These are phyloP conservation scores for sweet orange (Citrus sinensis) DNA, from an alignment of 345 rosid genomes.

Conservation along the genomic window DNA sequence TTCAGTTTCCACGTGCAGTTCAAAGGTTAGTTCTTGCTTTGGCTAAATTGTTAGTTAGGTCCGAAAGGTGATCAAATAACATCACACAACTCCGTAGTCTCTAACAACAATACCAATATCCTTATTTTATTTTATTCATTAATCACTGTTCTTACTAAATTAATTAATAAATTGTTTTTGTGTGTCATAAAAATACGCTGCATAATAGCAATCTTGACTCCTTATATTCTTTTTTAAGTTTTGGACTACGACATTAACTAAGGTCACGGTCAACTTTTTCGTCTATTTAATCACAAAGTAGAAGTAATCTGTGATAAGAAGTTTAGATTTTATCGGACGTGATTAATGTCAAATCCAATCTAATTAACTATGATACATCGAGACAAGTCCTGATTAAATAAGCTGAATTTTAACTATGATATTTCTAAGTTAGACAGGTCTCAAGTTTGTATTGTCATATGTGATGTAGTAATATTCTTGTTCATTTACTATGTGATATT, in stretches of 20 bases:
- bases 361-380: no score
- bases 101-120: conserved; percentile 22
- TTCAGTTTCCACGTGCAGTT: conserved; percentile 26
- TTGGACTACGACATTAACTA: background rate
- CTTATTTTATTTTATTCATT: background rate
- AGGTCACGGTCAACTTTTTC: background rate
- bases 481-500: no score
- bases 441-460: no score
- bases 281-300: background rate
- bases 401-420: no score
- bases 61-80: conserved; percentile 30
- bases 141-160: background rate
- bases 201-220: background rate
- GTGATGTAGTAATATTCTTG: no score
- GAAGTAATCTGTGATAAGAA: background rate
- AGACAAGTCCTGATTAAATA: no score
- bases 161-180: background rate
- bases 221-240: conserved; percentile 2
- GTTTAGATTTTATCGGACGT: no score
- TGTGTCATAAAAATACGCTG: background rate
- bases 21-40: background rate
- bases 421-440: no score
- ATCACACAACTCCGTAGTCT: background rate
- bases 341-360: background rate
- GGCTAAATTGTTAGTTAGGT: conserved; percentile 31